Evolutionary conservation across 140 eudicot species (phyloP).

Genomic region (Ambrosia hybrid): DNA sequence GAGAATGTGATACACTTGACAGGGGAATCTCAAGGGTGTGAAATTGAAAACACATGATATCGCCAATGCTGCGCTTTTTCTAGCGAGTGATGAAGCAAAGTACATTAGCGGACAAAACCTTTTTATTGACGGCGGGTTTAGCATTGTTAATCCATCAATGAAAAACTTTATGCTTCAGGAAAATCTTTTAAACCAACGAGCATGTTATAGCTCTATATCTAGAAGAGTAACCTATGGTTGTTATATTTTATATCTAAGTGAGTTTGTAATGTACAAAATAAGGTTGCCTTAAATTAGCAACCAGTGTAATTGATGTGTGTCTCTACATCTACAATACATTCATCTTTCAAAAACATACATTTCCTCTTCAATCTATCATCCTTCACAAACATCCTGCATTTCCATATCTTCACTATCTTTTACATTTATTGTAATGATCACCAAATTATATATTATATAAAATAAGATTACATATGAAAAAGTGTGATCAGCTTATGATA

Average conservation of each 20-base stretch:
- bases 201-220: too few relatives aligned
- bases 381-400: too few relatives aligned
- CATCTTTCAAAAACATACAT: too few relatives aligned
- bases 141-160: conserved; percentile 35
- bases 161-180: conserved; percentile 17
- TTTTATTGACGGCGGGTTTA: conserved; percentile 52
- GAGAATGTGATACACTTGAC: neutral
- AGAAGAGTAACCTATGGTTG: too few relatives aligned
- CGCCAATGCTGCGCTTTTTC: conserved; percentile 43
- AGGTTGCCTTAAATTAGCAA: neutral
- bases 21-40: conserved; percentile 36
- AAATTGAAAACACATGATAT: conserved; percentile 36
- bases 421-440: too few relatives aligned
- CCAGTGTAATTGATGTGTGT: neutral
- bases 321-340: too few relatives aligned
- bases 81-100: conserved; percentile 43
- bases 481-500: too few relatives aligned
- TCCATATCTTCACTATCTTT: too few relatives aligned
- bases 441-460: too few relatives aligned
- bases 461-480: too few relatives aligned
- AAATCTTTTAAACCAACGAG: neutral
- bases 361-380: too few relatives aligned
- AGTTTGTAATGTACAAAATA: neutral
- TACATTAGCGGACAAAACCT: conserved; percentile 53
- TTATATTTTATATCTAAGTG: neutral